Evolutionary conservation across 805 yeast species (phyloP), one percentile per base, ranked within the genome.

Genomic region (Helenozyma baotianmanensis): DNA sequence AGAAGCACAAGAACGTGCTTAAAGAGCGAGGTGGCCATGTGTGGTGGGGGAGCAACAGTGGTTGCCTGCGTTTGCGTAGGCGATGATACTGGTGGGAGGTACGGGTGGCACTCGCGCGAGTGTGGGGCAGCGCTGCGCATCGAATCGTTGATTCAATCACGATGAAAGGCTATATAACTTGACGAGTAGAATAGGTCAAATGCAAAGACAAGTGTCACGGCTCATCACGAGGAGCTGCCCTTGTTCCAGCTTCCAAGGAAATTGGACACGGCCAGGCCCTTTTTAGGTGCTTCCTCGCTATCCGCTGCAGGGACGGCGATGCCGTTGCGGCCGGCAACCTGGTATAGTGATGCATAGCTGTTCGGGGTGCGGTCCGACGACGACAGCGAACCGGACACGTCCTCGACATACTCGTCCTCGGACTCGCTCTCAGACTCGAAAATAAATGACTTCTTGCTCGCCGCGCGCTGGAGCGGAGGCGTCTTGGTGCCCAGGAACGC

Each of bases 261-360:
- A 32, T 42, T 45, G n/a, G 45, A 37, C 41, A 45, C 57, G 21
- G 70, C 67, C 43, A 56, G 68, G 14, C 57, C 62, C 31, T 48
- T 54, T 23, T 40, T 43, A 11, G 41, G 27, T 40, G 43, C 35
- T 10, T 37, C 42, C 9, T 44, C 47, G 3, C 21, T 29, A 15
- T 53, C 62, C 2, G 59, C 52, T n/a, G 58, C 41, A 1, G 63
- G 54, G 28, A 52, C 50, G 14, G 49, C 38, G 26, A 62, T 58
- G 4, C 70, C 68, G 38, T 53, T 64, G 30, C 53, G 54, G 19
- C 70, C 77, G 2, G 80, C 79, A 15, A 75, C 76, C 40, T 70
- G 75, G 33, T 72, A 66, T 28, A 72, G 50, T 2, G 75, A 63
- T 14, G 72, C 66, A 40, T 62, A 70, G 33, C 72, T 68, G 14